These are phyloP conservation scores for Sporodiniella umbellata DNA, from an alignment of 371 early-diverging fungal species.

Conservation along the genomic window DNA sequence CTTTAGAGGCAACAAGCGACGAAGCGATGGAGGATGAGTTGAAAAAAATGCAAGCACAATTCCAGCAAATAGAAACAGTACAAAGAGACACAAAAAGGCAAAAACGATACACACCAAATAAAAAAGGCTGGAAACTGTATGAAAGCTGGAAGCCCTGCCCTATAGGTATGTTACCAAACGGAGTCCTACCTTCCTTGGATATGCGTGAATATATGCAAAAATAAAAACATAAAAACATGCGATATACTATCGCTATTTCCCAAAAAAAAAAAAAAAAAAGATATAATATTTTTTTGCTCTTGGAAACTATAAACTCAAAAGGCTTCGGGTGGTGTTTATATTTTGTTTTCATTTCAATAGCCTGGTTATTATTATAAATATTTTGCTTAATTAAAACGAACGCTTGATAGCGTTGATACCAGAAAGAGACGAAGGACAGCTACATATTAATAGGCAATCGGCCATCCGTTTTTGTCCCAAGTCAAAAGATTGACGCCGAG, in stretches of 20 bases:
- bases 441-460: not conserved
- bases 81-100: not conserved
- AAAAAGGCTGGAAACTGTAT: conserved; percentile 23
- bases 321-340: too few relatives aligned
- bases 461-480: not conserved
- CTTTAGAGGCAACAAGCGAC: not conserved
- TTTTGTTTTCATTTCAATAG: too few relatives aligned
- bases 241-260: too few relatives aligned
- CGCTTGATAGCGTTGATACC: too few relatives aligned
- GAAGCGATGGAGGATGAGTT: conserved; percentile 19
- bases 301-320: too few relatives aligned
- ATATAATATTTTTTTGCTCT: too few relatives aligned
- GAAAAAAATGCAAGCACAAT: conserved; percentile 15
- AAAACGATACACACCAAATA: not conserved
- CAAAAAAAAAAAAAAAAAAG: too few relatives aligned
- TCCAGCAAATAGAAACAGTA: conserved; percentile 15
- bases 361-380: too few relatives aligned
- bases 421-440: too few relatives aligned
- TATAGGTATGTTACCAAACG: conserved; percentile 41
- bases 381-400: too few relatives aligned
- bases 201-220: conserved; percentile 6
- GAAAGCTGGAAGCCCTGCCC: conserved; percentile 35
- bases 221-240: not conserved
- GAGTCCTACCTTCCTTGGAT: conserved; percentile 35
- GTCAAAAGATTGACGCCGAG: not conserved